Evolutionary conservation across 1,139 yeast species (phyloP), one percentile per base, ranked within the genome.

Genomic region (Magnusiomyces suaveolens): DNA sequence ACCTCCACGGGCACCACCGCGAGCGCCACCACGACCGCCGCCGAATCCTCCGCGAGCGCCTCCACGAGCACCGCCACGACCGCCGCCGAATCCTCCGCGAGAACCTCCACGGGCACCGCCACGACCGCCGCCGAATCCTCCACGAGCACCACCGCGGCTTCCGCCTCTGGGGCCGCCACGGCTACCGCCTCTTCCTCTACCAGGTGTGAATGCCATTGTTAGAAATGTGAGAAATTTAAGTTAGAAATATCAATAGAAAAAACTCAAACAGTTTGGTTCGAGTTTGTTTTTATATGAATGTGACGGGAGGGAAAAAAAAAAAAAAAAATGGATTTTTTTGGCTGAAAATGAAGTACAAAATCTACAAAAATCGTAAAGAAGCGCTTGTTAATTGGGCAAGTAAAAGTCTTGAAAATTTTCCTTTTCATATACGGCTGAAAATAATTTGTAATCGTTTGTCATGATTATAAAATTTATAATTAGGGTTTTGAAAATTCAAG

Each of bases 1-100:
- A 72, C 97, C 98, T 58, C 94, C 94, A 62, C 84, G 71, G 56
- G 84, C 82, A 61, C 88, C 89, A 57, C 90, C 89, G 60, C 83
- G 70, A 54, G 52, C 39, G 20, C 78, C 78, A 56, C 83, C 84
- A 48, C 81, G 80, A 55, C 81, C 68, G 50, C n/a, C n/a, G n/a
- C n/a, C n/a, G n/a, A n/a, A n/a, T n/a, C 76, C 72, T 54, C 77
- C 78, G 54, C 80, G 72, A 54, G 71, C 67, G 51, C 77, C 76
- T 53, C 69, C 77, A 24, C 69, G 64, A 38, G 71, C 68, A 32
- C 73, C 67, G 47, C 67, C 63, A 32, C 74, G 70, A 41, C 75
- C 69, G 44, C 70, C 69, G 53, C 71, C 70, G 48, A 69, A 64
- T 50, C 69, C 64, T 2, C 66, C 64, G 20, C 66, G 61, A 46